phyloP scores from a whole-genome alignment of 495 filamentous ascomycete genomes.

The Penicillium atrosanguineum region DNA sequence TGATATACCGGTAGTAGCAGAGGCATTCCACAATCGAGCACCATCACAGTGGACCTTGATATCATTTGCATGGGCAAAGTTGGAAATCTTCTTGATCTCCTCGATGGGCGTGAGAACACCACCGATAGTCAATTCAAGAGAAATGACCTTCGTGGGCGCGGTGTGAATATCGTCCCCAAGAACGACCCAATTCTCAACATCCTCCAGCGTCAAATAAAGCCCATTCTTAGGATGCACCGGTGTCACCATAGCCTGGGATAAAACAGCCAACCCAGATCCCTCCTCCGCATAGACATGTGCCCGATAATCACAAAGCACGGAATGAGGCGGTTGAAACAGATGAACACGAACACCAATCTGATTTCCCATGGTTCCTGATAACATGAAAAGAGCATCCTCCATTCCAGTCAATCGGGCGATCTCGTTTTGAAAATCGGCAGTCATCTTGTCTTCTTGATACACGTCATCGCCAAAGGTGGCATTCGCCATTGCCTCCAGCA shows the following conservation, averaged over 20 bases:
- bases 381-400: slow-evolving; percentile 66
- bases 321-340: slow-evolving; percentile 67
- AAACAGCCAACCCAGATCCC: slow-evolving; percentile 64
- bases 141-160: slow-evolving; percentile 32
- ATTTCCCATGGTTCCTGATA: slow-evolving; percentile 85
- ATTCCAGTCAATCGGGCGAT: slow-evolving; percentile 66
- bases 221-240: slow-evolving; percentile 60
- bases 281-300: slow-evolving; percentile 68
- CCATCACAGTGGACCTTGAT: slow-evolving; percentile 37
- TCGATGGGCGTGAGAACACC: slow-evolving; percentile 31
- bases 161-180: slow-evolving; percentile 34
- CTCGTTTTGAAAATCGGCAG: slow-evolving; percentile 60
- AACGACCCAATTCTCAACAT: slow-evolving; percentile 53
- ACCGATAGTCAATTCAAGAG: slow-evolving; percentile 32
- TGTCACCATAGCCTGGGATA: slow-evolving; percentile 60
- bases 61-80: slow-evolving; percentile 25
- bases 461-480: slow-evolving; percentile 70
- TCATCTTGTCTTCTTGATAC: slow-evolving; percentile 63
- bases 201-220: slow-evolving; percentile 65
- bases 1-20: slow-evolving; percentile 17
- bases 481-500: slow-evolving; percentile 61
- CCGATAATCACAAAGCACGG: slow-evolving; percentile 65
- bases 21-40: slow-evolving; percentile 33
- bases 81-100: slow-evolving; percentile 28
- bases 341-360: slow-evolving; percentile 68